Base-by-base conservation (phyloP, 306 rosid species). In the Casuarina cunninghamiana region DNA sequence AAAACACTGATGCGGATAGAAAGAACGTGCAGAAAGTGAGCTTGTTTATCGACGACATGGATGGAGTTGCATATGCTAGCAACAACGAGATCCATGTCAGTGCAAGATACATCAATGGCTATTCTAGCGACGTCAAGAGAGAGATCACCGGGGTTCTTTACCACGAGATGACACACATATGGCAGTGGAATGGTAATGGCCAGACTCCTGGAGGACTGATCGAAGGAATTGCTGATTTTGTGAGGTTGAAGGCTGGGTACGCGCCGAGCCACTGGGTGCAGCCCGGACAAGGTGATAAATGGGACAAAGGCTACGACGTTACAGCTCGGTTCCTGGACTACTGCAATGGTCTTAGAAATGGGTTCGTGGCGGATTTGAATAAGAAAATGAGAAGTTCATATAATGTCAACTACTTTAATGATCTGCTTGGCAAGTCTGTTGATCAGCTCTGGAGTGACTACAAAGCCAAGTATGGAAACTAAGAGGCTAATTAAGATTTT, bases 321-420 rank as follows among this genome's bases (percentile, higher is more conserved):
- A 89, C 93, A 0, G 83, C 90, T 38, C 16, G 81, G 2, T 87
- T 87, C 61, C 48, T 89, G 45, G 83, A 85, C 45, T 85, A 83
- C 5, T 85, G 84, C 51, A 71, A 86, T 15, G 44, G 49, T 1
- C 53, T 85, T n/a, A 75, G 46, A 55, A 79, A 55, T 72, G 90
- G 92, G 5, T 88, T 89, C 61, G 89, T 87, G 39, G 88, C 84
- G 0, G 84, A 88, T 17, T 71, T 85, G 50, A 86, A 91, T 79
- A 51, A 43, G 71, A 91, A 73, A 71, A 6, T 82, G 87, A 84
- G 73, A 57, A 66, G 1, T 10, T 72, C 68, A 19, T 91, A 84
- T 43, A 83, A 45, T 57, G 87, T 50, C 5, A 44, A 58, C n/a
- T 91, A 77, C 51, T 91, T 89, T 41, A 72, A 13, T 67, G 77